Percentiles rank a stretch among this genome's conserved stretches.
These are phyloP conservation scores for Linum usitatissimum DNA, from an alignment of 345 rosid genomes.

Conservation along the genomic window DNA sequence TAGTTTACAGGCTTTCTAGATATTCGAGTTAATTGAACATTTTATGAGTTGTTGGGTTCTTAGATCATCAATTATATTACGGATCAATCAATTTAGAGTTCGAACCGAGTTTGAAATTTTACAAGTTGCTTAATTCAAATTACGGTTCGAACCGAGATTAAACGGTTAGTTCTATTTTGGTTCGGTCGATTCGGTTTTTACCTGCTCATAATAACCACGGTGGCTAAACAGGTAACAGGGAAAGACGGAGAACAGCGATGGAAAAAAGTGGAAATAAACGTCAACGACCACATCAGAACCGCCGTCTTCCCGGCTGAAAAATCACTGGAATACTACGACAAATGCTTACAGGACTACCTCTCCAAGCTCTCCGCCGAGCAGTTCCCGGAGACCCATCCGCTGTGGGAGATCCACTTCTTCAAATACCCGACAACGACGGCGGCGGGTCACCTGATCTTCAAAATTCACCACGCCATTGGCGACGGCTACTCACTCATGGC, in stretches of 20 bases:
- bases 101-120: too few relatives aligned
- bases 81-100: too few relatives aligned
- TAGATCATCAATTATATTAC: too few relatives aligned
- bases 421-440: slow-evolving; percentile 1
- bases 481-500: slow-evolving; percentile 2
- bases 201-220: background rate
- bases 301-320: background rate
- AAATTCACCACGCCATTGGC: slow-evolving; percentile 1
- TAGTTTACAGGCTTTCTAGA: too few relatives aligned
- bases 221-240: background rate
- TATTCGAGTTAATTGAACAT: too few relatives aligned
- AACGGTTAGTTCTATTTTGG: too few relatives aligned
- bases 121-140: too few relatives aligned
- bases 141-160: too few relatives aligned
- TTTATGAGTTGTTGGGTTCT: too few relatives aligned
- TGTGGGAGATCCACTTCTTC: slow-evolving; percentile 2
- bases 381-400: background rate
- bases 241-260: background rate
- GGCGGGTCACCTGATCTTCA: background rate
- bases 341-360: background rate
- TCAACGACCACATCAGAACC: background rate
- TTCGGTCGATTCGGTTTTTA: too few relatives aligned
- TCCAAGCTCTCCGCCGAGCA: background rate
- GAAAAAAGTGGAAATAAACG: background rate
- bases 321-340: background rate